These are phyloP conservation scores for Pichia heedii DNA, from an alignment of 805 yeast genomes.

Conservation along the genomic window DNA sequence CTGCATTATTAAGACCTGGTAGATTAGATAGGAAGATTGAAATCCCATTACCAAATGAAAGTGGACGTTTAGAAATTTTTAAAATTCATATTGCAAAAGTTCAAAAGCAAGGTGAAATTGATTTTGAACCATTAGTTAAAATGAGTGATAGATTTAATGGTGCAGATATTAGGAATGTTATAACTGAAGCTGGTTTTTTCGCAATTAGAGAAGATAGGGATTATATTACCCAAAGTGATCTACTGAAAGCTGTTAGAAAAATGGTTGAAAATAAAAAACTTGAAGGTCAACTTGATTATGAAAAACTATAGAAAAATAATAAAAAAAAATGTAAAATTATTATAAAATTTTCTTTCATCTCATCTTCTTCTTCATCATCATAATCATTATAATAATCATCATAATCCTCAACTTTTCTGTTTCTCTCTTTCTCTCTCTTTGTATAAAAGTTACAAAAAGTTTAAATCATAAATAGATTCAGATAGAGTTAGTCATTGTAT, in stretches of 20 bases:
- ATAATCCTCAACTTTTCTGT: no score
- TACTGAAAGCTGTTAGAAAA: constrained; percentile 97
- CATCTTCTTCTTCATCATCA: no score
- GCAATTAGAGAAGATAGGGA: constrained; percentile 98
- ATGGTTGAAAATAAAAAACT: constrained; percentile 94
- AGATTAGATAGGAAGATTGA: constrained; percentile 95
- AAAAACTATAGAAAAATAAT: constrained; percentile 50
- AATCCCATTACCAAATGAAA: constrained; percentile 92
- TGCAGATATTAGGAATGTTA: constrained; percentile 93
- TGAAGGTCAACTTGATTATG: constrained; percentile 93
- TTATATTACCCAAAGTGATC: constrained; percentile 83
- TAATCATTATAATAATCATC: no score
- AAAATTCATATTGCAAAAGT: constrained; percentile 86
- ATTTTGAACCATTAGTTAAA: constrained; percentile 93
- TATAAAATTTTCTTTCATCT: no score
- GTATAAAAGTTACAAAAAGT: no score
- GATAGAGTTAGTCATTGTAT: no score
- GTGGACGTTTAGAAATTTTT: constrained; percentile 87
- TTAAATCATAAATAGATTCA: no score
- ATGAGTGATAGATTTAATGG: constrained; percentile 99
- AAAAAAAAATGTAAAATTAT: neutral
- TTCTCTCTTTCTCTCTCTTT: no score
- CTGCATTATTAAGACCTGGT: constrained; percentile 95
- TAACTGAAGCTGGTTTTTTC: constrained; percentile 98
- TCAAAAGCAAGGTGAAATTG: constrained; percentile 89